Percentiles rank a stretch among this genome's conserved stretches.
Evolutionary conservation across 768 basidiomycete species (phyloP).

Genomic region (Dacryopinax primogenitus): DNA sequence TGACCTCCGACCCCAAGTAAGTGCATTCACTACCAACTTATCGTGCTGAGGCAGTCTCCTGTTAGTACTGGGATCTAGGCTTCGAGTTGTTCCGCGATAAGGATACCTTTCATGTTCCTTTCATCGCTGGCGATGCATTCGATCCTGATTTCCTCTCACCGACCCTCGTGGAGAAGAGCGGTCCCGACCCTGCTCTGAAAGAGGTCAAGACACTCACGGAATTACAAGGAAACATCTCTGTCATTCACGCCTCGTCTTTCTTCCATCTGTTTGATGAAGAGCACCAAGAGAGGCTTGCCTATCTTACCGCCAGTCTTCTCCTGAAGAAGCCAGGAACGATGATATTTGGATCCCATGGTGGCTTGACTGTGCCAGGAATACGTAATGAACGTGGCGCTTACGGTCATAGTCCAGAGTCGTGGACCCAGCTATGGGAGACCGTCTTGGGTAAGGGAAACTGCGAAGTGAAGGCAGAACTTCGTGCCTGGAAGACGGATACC

Average conservation of each 20-base stretch:
- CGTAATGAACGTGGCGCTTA: not conserved
- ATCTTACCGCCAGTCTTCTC: slow-evolving; percentile 22
- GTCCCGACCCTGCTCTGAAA: slow-evolving; percentile 19
- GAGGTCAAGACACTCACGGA: slow-evolving; percentile 34
- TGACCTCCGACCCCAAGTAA: slow-evolving; percentile 25
- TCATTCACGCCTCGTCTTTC: slow-evolving; percentile 39
- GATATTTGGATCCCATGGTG: slow-evolving; percentile 26
- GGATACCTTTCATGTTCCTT: slow-evolving; percentile 40
- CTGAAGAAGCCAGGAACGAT: slow-evolving; percentile 24
- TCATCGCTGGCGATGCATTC: slow-evolving; percentile 45
- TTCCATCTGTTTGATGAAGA: slow-evolving; percentile 31
- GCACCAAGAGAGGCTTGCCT: slow-evolving; percentile 22
- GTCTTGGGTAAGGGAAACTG: not conserved
- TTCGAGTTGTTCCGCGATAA: slow-evolving; percentile 47
- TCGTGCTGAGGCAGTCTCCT: not conserved
- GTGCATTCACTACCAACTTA: not conserved
- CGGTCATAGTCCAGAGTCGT: not conserved
- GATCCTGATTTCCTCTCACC: slow-evolving; percentile 34
- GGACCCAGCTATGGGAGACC: not conserved
- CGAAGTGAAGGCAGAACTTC: not conserved
- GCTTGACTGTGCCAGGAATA: not conserved
- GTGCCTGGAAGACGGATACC: not conserved
- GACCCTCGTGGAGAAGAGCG: slow-evolving; percentile 15
- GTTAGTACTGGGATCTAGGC: slow-evolving; percentile 47
- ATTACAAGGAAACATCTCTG: slow-evolving; percentile 36